Evolutionary conservation across 2,329 filamentous ascomycete species (phyloP), one percentile per base, ranked within the genome.

Genomic region (Juglanconis oblonga): DNA sequence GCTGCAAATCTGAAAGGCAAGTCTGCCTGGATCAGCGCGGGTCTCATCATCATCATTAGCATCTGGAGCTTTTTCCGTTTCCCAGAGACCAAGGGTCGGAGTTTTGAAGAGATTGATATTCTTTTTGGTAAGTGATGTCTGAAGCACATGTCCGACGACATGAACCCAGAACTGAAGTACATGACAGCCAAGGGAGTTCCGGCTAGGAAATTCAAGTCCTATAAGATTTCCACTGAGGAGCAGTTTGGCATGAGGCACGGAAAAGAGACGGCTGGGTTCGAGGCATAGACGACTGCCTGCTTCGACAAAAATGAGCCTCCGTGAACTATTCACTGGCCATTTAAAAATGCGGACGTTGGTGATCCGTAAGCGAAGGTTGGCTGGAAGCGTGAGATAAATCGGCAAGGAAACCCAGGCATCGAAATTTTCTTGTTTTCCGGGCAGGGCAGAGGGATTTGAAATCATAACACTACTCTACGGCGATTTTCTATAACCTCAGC

Each of bases 21-120:
- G 14, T 40, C 42, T 5, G 57, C 40, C 5, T 50, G 40, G 49
- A 42, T 59, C 4, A 49, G 42, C 17, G 32, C 29, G 8, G 57
- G 51, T 4, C 11, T 59, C 6, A 42, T 31, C 0, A 9, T 59
- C 1, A 6, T 59, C 1, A 40, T 42, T 14, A 29, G 13, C 6
- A 50, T 59, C 8, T 59, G 57, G 57, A 53, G 38, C 42, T 59
- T 36, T 14, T 59, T 33, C 33, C 51, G 51, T 1, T 49, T 59
- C 13, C 57, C 57, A 4, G 57, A 59, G 44, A 59, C 51, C 1
- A 49, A 38, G 24, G 51, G 42, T 9, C 44, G 57, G 9, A 59
- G 49, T 17, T 59, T 53, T 32, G 57, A 54, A 32, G 57, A 59
- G 35, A 29, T 59, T 2, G 57, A 59, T 29, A 50, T 54, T 17